Evolutionary conservation across 2,329 filamentous ascomycete species (phyloP).

Genomic region (Didymosphaeria variabile): DNA sequence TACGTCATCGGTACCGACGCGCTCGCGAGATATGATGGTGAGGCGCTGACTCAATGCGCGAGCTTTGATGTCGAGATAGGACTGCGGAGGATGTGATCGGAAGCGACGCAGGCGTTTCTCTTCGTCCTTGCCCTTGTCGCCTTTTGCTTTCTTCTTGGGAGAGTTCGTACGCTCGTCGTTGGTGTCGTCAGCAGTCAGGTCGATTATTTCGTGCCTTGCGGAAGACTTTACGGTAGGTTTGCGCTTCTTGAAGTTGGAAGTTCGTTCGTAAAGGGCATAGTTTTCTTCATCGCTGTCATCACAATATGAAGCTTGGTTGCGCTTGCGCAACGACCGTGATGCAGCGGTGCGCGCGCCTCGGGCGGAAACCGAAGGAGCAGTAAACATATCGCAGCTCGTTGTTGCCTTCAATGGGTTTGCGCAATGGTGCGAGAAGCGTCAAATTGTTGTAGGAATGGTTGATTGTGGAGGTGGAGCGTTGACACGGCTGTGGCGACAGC

Average conservation of each 20-base stretch:
- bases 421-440: background rate
- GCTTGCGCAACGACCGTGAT: constrained; percentile 27
- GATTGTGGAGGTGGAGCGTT: background rate
- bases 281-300: constrained; percentile 18
- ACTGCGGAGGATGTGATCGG: constrained; percentile 53
- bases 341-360: background rate
- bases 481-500: background rate
- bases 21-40: constrained; percentile 64
- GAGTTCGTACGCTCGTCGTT: constrained; percentile 23
- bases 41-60: constrained; percentile 64
- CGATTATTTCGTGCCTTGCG: background rate
- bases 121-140: constrained; percentile 24
- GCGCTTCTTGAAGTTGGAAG: background rate
- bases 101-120: constrained; percentile 46
- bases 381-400: background rate
- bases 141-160: constrained; percentile 30
- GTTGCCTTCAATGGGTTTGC: background rate
- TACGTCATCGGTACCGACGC: constrained; percentile 54
- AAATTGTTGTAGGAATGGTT: background rate
- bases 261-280: background rate
- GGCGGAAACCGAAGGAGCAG: background rate
- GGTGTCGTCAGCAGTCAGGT: constrained; percentile 7
- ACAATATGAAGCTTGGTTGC: constrained; percentile 27
- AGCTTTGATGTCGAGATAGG: constrained; percentile 57
- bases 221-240: background rate